These are phyloP conservation scores for Trichosanthes truncata DNA, from an alignment of 306 rosid species.

Conservation along the genomic window DNA sequence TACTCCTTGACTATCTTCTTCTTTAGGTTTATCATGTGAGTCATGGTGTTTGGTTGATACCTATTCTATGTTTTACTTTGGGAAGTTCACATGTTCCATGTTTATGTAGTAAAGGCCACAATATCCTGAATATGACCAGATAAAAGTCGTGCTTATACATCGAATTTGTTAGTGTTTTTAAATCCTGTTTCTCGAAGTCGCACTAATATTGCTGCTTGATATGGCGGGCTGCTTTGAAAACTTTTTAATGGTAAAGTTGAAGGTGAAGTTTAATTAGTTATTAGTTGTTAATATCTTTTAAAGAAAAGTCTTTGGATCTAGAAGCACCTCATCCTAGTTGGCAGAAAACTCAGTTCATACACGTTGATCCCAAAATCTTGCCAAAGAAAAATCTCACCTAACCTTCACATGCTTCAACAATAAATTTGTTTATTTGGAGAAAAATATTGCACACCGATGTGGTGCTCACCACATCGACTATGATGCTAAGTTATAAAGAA, in stretches of 20 bases:
- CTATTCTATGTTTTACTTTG: not conserved
- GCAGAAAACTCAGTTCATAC: not conserved
- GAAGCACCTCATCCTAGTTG: not conserved
- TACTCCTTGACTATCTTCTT: not conserved
- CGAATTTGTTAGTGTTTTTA: too few species aligned
- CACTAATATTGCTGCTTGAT: not conserved
- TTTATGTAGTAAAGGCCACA: too few species aligned
- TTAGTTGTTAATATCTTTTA: not conserved
- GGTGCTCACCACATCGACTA: too few species aligned
- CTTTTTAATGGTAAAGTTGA: not conserved
- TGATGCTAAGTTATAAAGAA: too few species aligned
- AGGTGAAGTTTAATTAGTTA: not conserved
- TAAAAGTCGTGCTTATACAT: too few species aligned
- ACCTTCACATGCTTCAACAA: too few species aligned
- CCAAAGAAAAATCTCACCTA: too few species aligned
- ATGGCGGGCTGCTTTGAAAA: not conserved
- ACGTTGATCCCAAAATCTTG: too few species aligned
- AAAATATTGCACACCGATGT: too few species aligned
- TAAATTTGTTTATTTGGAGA: too few species aligned
- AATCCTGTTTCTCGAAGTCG: not conserved
- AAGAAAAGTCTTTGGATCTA: not conserved
- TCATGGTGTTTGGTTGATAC: not conserved
- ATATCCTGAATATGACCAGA: too few species aligned
- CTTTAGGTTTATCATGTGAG: not conserved
- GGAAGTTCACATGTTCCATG: constrained; percentile 11